These are phyloP conservation scores for Picochlorum sp. DNA, from an alignment of 139 green algal species.

Conservation along the genomic window DNA sequence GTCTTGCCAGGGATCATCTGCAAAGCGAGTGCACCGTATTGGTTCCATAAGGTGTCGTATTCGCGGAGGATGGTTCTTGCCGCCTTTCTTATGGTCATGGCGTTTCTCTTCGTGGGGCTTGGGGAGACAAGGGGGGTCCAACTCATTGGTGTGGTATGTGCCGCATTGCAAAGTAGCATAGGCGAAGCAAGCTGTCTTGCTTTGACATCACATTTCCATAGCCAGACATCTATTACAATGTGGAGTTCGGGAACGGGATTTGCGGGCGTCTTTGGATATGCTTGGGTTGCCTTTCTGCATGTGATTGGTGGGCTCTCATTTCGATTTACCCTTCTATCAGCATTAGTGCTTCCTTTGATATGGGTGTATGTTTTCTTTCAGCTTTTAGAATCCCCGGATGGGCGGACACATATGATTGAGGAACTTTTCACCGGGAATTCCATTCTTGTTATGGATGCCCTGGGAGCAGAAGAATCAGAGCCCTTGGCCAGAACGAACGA, in stretches of 20 bases:
- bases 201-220: slow-evolving; percentile 32
- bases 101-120: slow-evolving; percentile 38
- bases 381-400: slow-evolving; percentile 10
- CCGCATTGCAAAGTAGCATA: slow-evolving; percentile 43
- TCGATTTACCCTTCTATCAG: slow-evolving; percentile 26
- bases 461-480: too few species aligned
- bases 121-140: slow-evolving; percentile 17
- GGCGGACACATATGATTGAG: background rate
- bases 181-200: slow-evolving; percentile 49
- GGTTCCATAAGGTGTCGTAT: slow-evolving; percentile 47
- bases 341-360: slow-evolving; percentile 12
- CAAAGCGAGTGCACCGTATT: slow-evolving; percentile 39
- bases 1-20: slow-evolving; percentile 41
- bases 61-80: slow-evolving; percentile 16
- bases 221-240: background rate
- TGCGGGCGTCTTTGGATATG: slow-evolving; percentile 52
- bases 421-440: slow-evolving; percentile 4
- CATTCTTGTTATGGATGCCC: background rate
- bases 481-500: too few species aligned
- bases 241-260: slow-evolving; percentile 43
- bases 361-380: slow-evolving; percentile 22
- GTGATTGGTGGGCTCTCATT: slow-evolving; percentile 26
- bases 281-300: slow-evolving; percentile 42
- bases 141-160: slow-evolving; percentile 45
- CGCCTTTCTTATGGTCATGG: slow-evolving; percentile 34